Conservation (phyloP, 1,139 yeast genomes). For the Suhomyces ambrosiae region DNA sequence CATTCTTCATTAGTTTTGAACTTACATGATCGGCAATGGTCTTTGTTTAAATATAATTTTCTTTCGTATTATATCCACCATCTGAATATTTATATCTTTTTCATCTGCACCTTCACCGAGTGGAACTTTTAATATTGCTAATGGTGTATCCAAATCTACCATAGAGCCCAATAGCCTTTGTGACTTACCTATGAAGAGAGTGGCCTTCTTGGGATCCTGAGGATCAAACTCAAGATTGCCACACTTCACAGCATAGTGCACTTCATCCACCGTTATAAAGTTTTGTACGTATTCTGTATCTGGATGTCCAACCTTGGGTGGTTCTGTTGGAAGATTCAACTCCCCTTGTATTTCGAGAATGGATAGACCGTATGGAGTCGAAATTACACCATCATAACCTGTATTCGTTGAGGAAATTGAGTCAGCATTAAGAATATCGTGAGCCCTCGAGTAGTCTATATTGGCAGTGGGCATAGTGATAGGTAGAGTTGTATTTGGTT, state of each 20-base stretch:
- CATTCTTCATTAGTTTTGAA: too few relatives aligned
- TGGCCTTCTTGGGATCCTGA: slow-evolving; percentile 46
- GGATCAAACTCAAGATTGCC: slow-evolving; percentile 60
- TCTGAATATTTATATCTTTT: slow-evolving; percentile 30
- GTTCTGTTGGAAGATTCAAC: slow-evolving; percentile 51
- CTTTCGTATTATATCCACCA: slow-evolving; percentile 59
- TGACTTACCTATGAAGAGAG: slow-evolving; percentile 63
- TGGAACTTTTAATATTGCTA: slow-evolving; percentile 58
- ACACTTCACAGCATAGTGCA: slow-evolving; percentile 55
- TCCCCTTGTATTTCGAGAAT: slow-evolving; percentile 75
- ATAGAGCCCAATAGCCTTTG: slow-evolving; percentile 65
- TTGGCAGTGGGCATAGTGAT: slow-evolving; percentile 23
- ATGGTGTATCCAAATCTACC: slow-evolving; percentile 58
- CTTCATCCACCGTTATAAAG: slow-evolving; percentile 37
- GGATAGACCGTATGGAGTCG: slow-evolving; percentile 60
- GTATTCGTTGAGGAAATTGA: not conserved
- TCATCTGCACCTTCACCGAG: slow-evolving; percentile 14
- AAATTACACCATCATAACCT: slow-evolving; percentile 26
- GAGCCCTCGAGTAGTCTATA: slow-evolving; percentile 34
- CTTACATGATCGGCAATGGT: slow-evolving; percentile 75
- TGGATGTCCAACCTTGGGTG: slow-evolving; percentile 28
- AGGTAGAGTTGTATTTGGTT: not conserved
- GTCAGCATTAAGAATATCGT: slow-evolving; percentile 19
- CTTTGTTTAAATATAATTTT: slow-evolving; percentile 64
- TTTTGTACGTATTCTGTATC: slow-evolving; percentile 27